These are phyloP conservation scores for Penicillium taxi DNA, from an alignment of 495 filamentous ascomycete species.

Conservation along the genomic window DNA sequence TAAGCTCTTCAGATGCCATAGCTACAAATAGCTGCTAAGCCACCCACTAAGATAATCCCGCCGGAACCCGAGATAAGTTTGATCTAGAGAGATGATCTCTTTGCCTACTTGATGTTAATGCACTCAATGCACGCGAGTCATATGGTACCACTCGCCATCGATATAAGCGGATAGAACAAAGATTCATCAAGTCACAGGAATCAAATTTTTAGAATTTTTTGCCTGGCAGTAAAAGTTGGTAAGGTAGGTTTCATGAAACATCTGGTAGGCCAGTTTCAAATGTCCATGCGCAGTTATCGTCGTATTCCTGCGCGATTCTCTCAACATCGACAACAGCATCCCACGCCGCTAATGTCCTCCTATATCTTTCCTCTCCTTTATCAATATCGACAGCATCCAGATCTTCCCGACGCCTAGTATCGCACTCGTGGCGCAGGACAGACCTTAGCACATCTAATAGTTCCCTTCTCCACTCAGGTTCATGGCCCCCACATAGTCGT, in stretches of 20 bases:
- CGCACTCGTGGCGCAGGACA: constrained; percentile 4
- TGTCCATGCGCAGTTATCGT: not conserved
- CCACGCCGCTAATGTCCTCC: constrained; percentile 5
- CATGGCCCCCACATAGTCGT: constrained; percentile 4
- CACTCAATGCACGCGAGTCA: too few species aligned
- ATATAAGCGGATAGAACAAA: too few species aligned
- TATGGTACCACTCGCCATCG: too few species aligned
- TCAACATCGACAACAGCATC: constrained; percentile 1
- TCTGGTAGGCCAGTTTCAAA: not conserved
- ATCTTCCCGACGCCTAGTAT: not conserved
- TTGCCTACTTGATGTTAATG: too few species aligned
- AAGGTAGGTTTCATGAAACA: not conserved
- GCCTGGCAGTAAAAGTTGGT: too few species aligned
- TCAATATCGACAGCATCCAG: constrained; percentile 1
- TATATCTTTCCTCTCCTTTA: constrained; percentile 4
- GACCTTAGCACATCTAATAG: constrained; percentile 5
- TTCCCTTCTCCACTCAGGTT: constrained; percentile 5
- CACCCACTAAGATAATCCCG: too few species aligned
- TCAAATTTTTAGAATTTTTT: too few species aligned
- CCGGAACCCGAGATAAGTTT: too few species aligned
- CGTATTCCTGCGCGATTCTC: not conserved
- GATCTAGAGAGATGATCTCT: too few species aligned
- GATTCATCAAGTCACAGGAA: too few species aligned
- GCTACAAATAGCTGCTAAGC: too few species aligned
- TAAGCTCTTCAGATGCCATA: too few species aligned